Conservation (phyloP, 2,329 filamentous ascomycete species). For the Colletotrichum karsti region DNA sequence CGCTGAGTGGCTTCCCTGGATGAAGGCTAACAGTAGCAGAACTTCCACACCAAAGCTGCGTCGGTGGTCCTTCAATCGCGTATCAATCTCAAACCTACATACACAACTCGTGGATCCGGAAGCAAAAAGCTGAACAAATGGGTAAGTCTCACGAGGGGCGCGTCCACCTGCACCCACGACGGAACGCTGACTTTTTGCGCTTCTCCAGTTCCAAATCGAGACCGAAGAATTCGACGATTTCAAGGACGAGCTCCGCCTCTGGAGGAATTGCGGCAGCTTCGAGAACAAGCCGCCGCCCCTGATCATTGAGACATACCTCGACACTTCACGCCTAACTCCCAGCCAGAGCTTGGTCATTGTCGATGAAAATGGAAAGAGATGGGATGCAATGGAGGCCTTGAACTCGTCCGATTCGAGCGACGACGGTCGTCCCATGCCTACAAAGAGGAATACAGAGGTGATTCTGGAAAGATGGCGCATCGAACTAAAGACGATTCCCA, state of each 20-base stretch:
- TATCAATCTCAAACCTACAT: constrained; percentile 71
- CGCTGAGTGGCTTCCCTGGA: background rate
- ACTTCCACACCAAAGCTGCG: constrained; percentile 90
- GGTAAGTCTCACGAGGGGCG: constrained; percentile 62
- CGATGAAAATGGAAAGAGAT: constrained; percentile 89
- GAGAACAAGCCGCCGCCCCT: constrained; percentile 79
- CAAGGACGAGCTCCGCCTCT: constrained; percentile 79
- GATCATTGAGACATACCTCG: constrained; percentile 90
- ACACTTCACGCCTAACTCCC: constrained; percentile 79
- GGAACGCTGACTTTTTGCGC: background rate
- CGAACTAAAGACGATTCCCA: constrained; percentile 73
- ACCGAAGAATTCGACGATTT: constrained; percentile 93
- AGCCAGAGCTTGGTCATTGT: constrained; percentile 88
- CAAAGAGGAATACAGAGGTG: constrained; percentile 72
- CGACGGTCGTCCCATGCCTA: constrained; percentile 42
- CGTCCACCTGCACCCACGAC: background rate
- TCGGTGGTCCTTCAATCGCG: constrained; percentile 85
- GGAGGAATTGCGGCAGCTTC: constrained; percentile 82
- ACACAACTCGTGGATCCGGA: constrained; percentile 52
- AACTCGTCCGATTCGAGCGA: constrained; percentile 67
- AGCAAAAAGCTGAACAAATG: constrained; percentile 80
- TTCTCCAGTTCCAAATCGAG: constrained; percentile 86
- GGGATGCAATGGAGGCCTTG: constrained; percentile 89
- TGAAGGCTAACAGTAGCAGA: constrained; percentile 60
- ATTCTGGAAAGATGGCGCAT: constrained; percentile 92